Percentiles rank a stretch among this genome's conserved stretches.
Evolutionary conservation across 139 green algal genomes (phyloP).

Genomic region (Tetraselmis chui): DNA sequence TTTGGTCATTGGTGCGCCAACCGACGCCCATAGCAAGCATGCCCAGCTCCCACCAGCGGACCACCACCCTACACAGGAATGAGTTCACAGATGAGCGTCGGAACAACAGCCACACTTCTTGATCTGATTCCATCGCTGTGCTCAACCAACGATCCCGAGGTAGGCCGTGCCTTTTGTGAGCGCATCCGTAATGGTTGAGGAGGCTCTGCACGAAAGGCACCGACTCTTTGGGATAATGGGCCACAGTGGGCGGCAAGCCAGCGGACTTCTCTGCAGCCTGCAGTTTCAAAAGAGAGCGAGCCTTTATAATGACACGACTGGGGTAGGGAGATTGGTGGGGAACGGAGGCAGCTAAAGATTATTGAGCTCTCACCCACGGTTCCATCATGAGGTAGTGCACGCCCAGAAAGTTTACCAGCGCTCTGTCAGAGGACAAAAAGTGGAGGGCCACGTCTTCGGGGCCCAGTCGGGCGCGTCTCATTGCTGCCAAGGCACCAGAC

Average conservation of each 20-base stretch:
- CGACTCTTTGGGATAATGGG: background rate
- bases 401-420: background rate
- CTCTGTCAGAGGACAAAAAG: background rate
- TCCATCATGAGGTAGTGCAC: background rate
- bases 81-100: background rate
- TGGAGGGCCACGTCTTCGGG: background rate
- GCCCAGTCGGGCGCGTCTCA: background rate
- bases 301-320: background rate
- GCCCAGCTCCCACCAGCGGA: background rate
- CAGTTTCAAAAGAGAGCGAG: too few species aligned
- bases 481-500: too few species aligned
- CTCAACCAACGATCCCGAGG: too few species aligned
- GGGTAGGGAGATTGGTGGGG: background rate
- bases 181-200: background rate
- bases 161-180: background rate
- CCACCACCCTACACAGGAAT: background rate
- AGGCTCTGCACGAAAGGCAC: background rate
- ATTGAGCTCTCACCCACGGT: background rate
- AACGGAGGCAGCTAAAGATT: too few species aligned
- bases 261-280: background rate
- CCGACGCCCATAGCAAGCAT: background rate
- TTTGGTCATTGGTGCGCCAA: background rate
- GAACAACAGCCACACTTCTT: background rate
- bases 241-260: background rate
- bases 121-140: too few species aligned